These are phyloP conservation scores for Apiospora phragmitis DNA, from an alignment of 2,329 filamentous ascomycete species.

Conservation along the genomic window DNA sequence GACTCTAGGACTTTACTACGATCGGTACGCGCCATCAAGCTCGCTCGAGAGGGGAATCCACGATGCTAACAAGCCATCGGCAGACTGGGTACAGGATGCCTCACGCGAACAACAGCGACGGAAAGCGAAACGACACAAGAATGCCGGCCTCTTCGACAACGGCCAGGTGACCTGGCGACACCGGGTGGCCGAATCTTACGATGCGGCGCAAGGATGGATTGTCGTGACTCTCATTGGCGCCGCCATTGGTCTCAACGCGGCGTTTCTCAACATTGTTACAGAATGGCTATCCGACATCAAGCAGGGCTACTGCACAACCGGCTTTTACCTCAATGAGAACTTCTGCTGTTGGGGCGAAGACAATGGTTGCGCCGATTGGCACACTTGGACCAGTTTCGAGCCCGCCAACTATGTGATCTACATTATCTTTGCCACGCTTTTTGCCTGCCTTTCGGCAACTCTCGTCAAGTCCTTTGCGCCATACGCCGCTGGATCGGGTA, in stretches of 20 bases:
- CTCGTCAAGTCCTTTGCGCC: conserved; percentile 91
- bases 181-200: conserved; percentile 82
- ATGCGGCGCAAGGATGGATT: conserved; percentile 97
- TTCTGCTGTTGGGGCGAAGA: conserved; percentile 99
- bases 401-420: conserved; percentile 86
- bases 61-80: conserved; percentile 19
- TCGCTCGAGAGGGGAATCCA: background rate
- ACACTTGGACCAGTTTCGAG: conserved; percentile 78
- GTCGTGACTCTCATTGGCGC: conserved; percentile 91
- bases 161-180: conserved; percentile 75
- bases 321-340: conserved; percentile 94
- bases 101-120: conserved; percentile 84
- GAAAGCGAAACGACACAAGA: conserved; percentile 71
- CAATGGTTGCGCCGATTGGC: conserved; percentile 85
- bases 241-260: conserved; percentile 92
- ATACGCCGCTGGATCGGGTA: conserved; percentile 94
- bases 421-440: conserved; percentile 77
- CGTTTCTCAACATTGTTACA: conserved; percentile 89
- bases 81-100: conserved; percentile 98
- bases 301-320: conserved; percentile 91
- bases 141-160: conserved; percentile 66
- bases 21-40: conserved; percentile 58
- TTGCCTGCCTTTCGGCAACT: conserved; percentile 78
- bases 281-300: conserved; percentile 98
- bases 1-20: conserved; percentile 80